These are phyloP conservation scores for Macrotyloma uniflorum DNA, from an alignment of 306 rosid genomes.

Conservation along the genomic window DNA sequence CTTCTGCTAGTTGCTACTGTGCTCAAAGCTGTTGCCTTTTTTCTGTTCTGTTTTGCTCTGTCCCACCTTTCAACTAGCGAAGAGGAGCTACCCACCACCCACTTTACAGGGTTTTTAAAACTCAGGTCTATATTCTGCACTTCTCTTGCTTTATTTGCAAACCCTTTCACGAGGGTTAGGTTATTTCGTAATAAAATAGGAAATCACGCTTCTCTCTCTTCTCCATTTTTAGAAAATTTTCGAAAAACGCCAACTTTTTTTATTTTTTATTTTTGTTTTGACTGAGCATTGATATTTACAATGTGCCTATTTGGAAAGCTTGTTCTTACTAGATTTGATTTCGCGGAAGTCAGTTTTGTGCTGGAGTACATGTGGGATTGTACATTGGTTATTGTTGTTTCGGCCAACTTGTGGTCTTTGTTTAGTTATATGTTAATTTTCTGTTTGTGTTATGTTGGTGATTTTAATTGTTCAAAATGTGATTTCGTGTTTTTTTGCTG, in stretches of 20 bases:
- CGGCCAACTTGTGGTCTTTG: neutral
- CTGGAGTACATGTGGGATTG: neutral
- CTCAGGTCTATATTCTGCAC: neutral
- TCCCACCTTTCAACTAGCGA: neutral
- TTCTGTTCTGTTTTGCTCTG: neutral
- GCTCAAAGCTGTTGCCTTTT: neutral
- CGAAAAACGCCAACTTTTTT: neutral
- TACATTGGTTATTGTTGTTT: neutral
- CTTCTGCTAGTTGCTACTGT: neutral
- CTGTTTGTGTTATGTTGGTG: neutral
- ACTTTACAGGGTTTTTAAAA: neutral
- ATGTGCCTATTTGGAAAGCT: slow-evolving; percentile 10
- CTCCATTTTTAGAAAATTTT: neutral
- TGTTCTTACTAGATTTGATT: slow-evolving; percentile 25
- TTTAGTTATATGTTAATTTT: neutral
- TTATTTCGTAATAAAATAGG: neutral
- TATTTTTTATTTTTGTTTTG: neutral
- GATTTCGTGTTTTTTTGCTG: slow-evolving; percentile 31
- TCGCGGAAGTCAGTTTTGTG: neutral
- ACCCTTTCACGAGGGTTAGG: neutral
- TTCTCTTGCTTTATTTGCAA: neutral
- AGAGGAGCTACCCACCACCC: neutral
- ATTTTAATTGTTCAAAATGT: slow-evolving; percentile 28
- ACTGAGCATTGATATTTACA: neutral
- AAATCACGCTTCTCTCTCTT: neutral